Base-by-base conservation (phyloP, 306 rosid species). In the Prunus campanulata region DNA sequence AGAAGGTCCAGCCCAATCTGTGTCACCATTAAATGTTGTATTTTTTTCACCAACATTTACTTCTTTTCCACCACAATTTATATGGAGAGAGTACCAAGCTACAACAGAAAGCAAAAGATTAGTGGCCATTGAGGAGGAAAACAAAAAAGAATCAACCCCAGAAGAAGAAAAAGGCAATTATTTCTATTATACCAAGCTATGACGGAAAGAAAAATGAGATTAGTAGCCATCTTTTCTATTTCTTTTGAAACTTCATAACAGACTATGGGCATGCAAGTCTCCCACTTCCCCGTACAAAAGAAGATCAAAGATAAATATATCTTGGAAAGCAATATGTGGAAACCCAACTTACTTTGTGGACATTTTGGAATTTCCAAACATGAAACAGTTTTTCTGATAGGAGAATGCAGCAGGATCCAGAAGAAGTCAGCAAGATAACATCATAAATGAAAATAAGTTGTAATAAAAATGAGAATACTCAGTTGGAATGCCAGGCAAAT, bases 61-160 rank as follows among this genome's bases (percentile, higher is more conserved):
- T n/a, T 7, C n/a, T 7, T 22, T 59, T 22, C 96, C 96, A 11
- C 96, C 93, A 77, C 93, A 86, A 44, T 88, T 91, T 78, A 91
- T 88, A 71, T 67, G 0, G 27, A 25, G 27, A 25, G 27, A 25
- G 78, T 85, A 87, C 57, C 29, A 55, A 25, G 35, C 93, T 86
- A 81, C 19, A 39, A 62, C 1, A 71, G 74, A 61, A 84, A 46
- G 25, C 4, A 50, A 11, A 49, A 0, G 42, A 19, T 54, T 35
- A 35, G 42, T 35, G 8, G 62, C 32, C 13, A 15, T 18, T 39
- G 62, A 64, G 61, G n/a, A 52, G 20, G 30, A 60, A 35, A 57
- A 57, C 54, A 24, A 6, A 11, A 52, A 42, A 56, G 16, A n/a
- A 20, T 15, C 3, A 3, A 15, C 55, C 24, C 56, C 4, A 59